Evolutionary conservation across 2,329 filamentous ascomycete genomes (phyloP).

Genomic region (Fusarium metavorans): DNA sequence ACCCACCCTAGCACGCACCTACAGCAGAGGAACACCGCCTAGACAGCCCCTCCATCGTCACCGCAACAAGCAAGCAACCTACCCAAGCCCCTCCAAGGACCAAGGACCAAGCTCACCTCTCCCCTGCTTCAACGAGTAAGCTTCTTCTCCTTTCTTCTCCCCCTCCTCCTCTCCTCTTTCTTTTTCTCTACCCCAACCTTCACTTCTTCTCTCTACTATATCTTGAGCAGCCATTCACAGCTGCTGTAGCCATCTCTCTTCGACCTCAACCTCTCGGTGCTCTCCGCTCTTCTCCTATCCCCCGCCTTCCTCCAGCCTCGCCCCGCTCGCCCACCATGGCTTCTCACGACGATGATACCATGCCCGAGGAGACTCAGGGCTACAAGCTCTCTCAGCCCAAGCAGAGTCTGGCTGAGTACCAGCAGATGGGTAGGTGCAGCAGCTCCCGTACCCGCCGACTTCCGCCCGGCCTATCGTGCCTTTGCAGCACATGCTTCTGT

Average conservation of each 20-base stretch:
- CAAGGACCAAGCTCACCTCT: constrained; percentile 40
- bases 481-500: constrained; percentile 22
- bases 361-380: constrained; percentile 89
- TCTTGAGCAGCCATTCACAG: constrained; percentile 20
- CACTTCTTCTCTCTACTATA: constrained; percentile 28
- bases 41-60: constrained; percentile 51
- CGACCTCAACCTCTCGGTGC: constrained; percentile 5
- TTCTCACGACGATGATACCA: constrained; percentile 81
- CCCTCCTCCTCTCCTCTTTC: constrained; percentile 13
- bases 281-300: constrained; percentile 24
- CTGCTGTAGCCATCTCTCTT: constrained; percentile 11
- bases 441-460: constrained; percentile 1
- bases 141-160: constrained; percentile 29
- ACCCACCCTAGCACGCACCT: constrained; percentile 1
- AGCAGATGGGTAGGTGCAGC: constrained; percentile 82
- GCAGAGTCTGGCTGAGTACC: constrained; percentile 96
- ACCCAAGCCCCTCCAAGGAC: constrained; percentile 38
- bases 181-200: constrained; percentile 1
- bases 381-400: constrained; percentile 98
- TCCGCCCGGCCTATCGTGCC: neutral
- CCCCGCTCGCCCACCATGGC: constrained; percentile 66
- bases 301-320: constrained; percentile 28
- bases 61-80: constrained; percentile 41
- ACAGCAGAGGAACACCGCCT: constrained; percentile 34
- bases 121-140: constrained; percentile 36